Evolutionary conservation across 768 basidiomycete species (phyloP).

Genomic region (Lactarius psammicola): DNA sequence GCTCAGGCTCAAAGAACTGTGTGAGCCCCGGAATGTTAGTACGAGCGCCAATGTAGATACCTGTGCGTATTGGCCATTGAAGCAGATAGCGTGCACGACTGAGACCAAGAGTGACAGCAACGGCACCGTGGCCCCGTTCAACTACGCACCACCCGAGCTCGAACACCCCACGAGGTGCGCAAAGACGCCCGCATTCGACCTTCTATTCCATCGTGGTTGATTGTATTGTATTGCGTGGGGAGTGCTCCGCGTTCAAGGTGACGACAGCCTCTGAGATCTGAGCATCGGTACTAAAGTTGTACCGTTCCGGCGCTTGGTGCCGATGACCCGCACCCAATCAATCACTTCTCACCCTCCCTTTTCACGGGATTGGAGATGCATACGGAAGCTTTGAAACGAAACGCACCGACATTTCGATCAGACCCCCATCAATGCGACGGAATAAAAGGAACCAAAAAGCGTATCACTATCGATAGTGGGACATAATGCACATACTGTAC

Average conservation of each 20-base stretch:
- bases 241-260: constrained; percentile 38
- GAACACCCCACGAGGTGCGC: no score
- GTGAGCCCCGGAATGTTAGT: no score
- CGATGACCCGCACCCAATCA: constrained; percentile 3
- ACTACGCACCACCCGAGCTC: no score
- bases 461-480: neutral
- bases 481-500: constrained; percentile 11
- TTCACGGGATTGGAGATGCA: constrained; percentile 1
- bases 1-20: constrained; percentile 16
- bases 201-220: no score
- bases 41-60: no score
- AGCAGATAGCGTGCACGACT: constrained; percentile 2
- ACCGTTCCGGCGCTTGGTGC: constrained; percentile 2
- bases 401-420: constrained; percentile 1
- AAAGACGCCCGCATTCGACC: no score
- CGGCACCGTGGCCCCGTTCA: no score
- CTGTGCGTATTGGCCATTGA: no score
- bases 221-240: neutral
- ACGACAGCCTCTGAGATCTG: no score
- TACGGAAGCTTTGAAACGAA: constrained; percentile 7
- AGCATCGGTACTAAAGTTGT: neutral
- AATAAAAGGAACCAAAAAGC: neutral
- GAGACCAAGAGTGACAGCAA: constrained; percentile 3
- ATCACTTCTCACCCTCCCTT: neutral
- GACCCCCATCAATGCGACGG: neutral